These are phyloP conservation scores for Drechslerella coelobrocha DNA, from an alignment of 2,329 filamentous ascomycete species.

Conservation along the genomic window DNA sequence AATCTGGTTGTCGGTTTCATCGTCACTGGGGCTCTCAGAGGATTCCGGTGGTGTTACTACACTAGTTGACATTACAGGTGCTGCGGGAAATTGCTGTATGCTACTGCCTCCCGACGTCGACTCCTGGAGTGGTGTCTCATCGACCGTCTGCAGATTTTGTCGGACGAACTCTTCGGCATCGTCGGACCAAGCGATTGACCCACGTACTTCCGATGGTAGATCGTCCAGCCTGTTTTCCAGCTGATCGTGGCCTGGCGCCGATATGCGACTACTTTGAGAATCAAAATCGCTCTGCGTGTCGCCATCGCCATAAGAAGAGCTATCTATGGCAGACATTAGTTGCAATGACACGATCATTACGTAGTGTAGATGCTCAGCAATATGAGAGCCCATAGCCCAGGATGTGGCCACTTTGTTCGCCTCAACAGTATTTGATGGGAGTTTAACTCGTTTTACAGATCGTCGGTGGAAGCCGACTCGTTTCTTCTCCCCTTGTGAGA, in stretches of 20 bases:
- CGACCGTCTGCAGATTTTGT: no score
- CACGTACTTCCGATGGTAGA: slow-evolving; percentile 12
- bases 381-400: slow-evolving; percentile 13
- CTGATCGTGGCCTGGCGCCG: not conserved
- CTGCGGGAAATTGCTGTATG: slow-evolving; percentile 52
- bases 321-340: slow-evolving; percentile 13
- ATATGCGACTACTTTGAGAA: slow-evolving; percentile 6
- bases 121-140: no score
- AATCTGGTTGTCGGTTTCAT: slow-evolving; percentile 66
- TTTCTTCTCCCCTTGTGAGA: slow-evolving; percentile 6
- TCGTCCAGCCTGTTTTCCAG: slow-evolving; percentile 3
- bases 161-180: no score
- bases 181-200: slow-evolving; percentile 9
- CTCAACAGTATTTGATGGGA: slow-evolving; percentile 1
- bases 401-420: slow-evolving; percentile 4
- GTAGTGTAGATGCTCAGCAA: slow-evolving; percentile 13
- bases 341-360: slow-evolving; percentile 9
- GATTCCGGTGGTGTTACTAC: slow-evolving; percentile 91
- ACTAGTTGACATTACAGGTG: slow-evolving; percentile 73
- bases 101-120: no score
- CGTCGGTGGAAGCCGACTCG: not conserved
- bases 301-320: slow-evolving; percentile 11
- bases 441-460: slow-evolving; percentile 1
- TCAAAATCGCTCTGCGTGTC: not conserved
- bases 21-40: slow-evolving; percentile 78